phyloP scores from a whole-genome alignment of 2,329 filamentous ascomycete species.

The Madurella mycetomatis region DNA sequence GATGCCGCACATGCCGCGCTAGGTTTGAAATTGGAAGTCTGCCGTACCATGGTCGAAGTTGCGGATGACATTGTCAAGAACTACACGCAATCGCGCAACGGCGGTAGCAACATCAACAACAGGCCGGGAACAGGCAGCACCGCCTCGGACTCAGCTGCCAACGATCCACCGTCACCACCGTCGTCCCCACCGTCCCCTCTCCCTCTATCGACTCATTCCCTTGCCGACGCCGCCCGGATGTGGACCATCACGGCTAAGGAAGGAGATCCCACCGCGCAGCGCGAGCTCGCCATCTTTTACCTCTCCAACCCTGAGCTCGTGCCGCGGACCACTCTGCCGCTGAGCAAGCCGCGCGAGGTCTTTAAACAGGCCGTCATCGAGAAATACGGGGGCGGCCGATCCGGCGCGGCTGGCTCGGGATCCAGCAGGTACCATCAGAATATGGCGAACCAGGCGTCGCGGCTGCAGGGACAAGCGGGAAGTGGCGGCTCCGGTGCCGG shows the following conservation, averaged over 20 bases:
- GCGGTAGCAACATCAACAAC: conserved; percentile 13
- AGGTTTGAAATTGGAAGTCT: conserved; percentile 82
- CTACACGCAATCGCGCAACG: conserved; percentile 58
- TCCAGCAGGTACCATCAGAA: conserved; percentile 22
- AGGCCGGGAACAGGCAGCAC: conserved; percentile 19
- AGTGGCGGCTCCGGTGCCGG: conserved; percentile 18
- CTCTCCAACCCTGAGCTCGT: conserved; percentile 86
- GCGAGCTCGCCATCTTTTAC: conserved; percentile 90
- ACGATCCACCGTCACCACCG: conserved; percentile 24
- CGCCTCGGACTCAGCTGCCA: conserved; percentile 8
- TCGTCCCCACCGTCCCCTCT: conserved; percentile 41
- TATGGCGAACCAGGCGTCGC: conserved; percentile 3
- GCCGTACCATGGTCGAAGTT: conserved; percentile 69
- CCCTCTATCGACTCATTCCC: conserved; percentile 57
- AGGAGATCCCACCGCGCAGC: conserved; percentile 80
- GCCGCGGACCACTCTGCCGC: conserved; percentile 71
- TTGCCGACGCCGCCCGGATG: conserved; percentile 81
- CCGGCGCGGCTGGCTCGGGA: conserved; percentile 29
- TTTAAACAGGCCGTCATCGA: conserved; percentile 88
- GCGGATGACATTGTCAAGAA: conserved; percentile 52
- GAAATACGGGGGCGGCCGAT: conserved; percentile 48
- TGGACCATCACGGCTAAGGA: conserved; percentile 93
- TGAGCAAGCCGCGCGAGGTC: conserved; percentile 79
- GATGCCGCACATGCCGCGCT: conserved; percentile 84
- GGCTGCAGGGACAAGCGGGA: conserved; percentile 18